phyloP scores from a whole-genome alignment of 2,329 filamentous ascomycete genomes.

The Neonectria ditissima region DNA sequence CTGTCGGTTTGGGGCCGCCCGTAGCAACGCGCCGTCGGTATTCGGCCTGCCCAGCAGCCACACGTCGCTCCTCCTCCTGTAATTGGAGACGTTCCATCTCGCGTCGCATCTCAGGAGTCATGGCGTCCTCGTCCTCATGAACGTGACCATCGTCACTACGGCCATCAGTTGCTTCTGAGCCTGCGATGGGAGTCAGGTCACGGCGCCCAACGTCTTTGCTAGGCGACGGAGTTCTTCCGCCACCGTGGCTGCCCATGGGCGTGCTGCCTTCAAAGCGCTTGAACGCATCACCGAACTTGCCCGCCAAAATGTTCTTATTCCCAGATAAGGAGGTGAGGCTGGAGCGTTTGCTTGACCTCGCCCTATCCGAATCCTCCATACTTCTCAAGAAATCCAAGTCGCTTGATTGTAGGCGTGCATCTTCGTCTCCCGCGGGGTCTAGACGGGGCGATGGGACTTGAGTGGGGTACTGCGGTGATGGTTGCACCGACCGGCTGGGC shows the following conservation, averaged over 20 bases:
- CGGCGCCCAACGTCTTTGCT: slow-evolving; percentile 61
- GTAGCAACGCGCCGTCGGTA: slow-evolving; percentile 81
- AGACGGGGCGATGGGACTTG: slow-evolving; percentile 56
- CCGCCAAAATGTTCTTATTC: slow-evolving; percentile 85
- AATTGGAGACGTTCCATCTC: slow-evolving; percentile 87
- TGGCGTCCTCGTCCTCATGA: slow-evolving; percentile 71
- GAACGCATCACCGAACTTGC: slow-evolving; percentile 94
- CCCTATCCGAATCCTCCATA: slow-evolving; percentile 73
- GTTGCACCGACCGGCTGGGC: slow-evolving; percentile 42
- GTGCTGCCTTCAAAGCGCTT: slow-evolving; percentile 82
- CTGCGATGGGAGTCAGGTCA: slow-evolving; percentile 77
- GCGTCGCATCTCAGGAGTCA: slow-evolving; percentile 88
- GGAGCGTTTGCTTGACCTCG: slow-evolving; percentile 71
- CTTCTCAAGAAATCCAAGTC: slow-evolving; percentile 86
- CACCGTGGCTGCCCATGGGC: slow-evolving; percentile 44
- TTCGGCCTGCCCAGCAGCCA: slow-evolving; percentile 88
- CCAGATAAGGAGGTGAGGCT: slow-evolving; percentile 79
- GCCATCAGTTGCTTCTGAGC: slow-evolving; percentile 74
- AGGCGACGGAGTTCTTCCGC: slow-evolving; percentile 61
- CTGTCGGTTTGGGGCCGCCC: slow-evolving; percentile 52
- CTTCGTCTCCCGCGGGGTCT: slow-evolving; percentile 48
- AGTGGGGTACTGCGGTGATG: slow-evolving; percentile 28
- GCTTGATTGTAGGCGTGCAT: slow-evolving; percentile 60
- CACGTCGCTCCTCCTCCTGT: slow-evolving; percentile 88
- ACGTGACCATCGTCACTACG: slow-evolving; percentile 73